A percentile compares a stretch with the other conserved stretches of the same genome.
These are phyloP conservation scores for Microcera coccophila DNA, from an alignment of 2,329 filamentous ascomycete species.

Conservation along the genomic window DNA sequence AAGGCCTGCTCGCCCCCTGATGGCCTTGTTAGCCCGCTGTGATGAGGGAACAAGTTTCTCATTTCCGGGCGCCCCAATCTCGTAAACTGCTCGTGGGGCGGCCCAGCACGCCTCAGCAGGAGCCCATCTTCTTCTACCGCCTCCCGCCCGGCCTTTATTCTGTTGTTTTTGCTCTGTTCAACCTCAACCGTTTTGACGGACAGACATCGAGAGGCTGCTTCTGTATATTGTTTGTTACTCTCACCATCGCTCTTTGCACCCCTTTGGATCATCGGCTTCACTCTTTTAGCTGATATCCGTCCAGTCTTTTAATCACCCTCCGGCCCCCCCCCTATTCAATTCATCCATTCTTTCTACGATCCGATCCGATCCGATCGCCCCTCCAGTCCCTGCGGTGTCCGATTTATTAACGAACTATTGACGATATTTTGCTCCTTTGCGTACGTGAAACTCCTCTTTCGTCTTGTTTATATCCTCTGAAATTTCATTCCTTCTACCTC, in stretches of 20 bases:
- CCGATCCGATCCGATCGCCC: constrained; percentile 17
- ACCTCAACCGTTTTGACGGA: constrained; percentile 22
- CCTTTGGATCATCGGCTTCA: constrained; percentile 40
- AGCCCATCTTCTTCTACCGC: constrained; percentile 14
- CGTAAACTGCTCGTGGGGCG: constrained; percentile 6
- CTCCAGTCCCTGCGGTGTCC: constrained; percentile 10
- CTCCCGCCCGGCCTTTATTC: constrained; percentile 12
- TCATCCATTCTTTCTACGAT: constrained; percentile 18
- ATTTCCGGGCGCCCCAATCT: constrained; percentile 6
- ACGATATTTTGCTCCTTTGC: constrained; percentile 28
- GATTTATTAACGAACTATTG: constrained; percentile 25
- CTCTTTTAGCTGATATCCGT: constrained; percentile 41
- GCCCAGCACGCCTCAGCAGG: constrained; percentile 7
- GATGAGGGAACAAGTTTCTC: neutral
- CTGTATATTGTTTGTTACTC: constrained; percentile 24
- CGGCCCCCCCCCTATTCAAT: constrained; percentile 19
- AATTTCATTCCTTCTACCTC: neutral
- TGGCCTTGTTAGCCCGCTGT: neutral
- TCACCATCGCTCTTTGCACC: constrained; percentile 17
- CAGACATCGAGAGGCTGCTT: constrained; percentile 25
- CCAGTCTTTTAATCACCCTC: constrained; percentile 30
- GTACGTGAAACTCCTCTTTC: constrained; percentile 23
- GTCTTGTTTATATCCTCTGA: constrained; percentile 3
- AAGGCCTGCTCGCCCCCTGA: constrained; percentile 6
- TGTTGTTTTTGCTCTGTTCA: constrained; percentile 17